phyloP scores from a whole-genome alignment of 2,329 filamentous ascomycete genomes.

The Verticillium nubilum region DNA sequence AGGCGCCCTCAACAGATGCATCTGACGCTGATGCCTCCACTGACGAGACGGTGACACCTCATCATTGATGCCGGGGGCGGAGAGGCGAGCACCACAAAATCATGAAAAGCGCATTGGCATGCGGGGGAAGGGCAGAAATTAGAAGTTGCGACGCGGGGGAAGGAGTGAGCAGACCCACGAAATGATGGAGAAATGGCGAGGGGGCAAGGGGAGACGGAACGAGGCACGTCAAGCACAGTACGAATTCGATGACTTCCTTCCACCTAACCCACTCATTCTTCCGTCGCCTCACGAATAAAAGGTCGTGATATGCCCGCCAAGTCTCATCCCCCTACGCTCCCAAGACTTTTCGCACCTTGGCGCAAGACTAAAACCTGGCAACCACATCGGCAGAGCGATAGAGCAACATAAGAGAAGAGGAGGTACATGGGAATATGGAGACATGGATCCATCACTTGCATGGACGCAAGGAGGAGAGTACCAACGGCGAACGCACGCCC shows the following conservation, averaged over 20 bases:
- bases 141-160: not conserved
- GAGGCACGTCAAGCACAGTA: not conserved
- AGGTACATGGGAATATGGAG: not conserved
- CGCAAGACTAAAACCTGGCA: not conserved
- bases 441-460: not conserved
- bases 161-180: not conserved
- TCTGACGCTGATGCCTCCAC: not conserved
- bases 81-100: not conserved
- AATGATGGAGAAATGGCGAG: too few species aligned
- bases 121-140: not conserved
- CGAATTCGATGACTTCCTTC: not conserved
- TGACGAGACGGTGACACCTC: not conserved
- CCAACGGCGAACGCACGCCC: not conserved
- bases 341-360: not conserved
- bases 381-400: not conserved
- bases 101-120: not conserved
- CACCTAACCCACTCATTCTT: not conserved
- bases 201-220: not conserved
- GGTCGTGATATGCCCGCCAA: not conserved
- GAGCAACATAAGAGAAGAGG: not conserved
- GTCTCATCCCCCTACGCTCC: not conserved
- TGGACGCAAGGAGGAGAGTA: not conserved
- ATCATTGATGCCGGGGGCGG: not conserved
- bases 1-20: not conserved
- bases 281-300: not conserved